These are phyloP conservation scores for Diaporthe capsici DNA, from an alignment of 2,329 filamentous ascomycete species.

Conservation along the genomic window DNA sequence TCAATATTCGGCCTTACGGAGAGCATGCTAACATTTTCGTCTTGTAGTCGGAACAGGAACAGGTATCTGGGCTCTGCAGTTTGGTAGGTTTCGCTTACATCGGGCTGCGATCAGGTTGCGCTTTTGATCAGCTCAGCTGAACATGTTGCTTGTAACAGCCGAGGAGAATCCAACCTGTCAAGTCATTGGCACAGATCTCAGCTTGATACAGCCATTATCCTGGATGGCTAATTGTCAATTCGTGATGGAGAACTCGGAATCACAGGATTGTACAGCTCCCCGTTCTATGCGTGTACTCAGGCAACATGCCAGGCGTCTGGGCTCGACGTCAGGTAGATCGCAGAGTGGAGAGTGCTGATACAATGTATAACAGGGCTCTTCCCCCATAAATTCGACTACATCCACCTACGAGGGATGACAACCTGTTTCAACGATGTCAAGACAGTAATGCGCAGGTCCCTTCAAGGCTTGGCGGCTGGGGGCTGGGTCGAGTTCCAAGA, in stretches of 20 bases:
- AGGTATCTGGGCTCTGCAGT: constrained; percentile 26
- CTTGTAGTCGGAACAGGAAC: constrained; percentile 13
- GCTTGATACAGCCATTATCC: constrained; percentile 22
- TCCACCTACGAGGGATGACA: constrained; percentile 17
- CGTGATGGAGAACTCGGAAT: constrained; percentile 14
- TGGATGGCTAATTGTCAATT: constrained; percentile 28
- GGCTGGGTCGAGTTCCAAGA: constrained; percentile 22
- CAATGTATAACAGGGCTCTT: neutral
- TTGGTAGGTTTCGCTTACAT: neutral
- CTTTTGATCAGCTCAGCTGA: neutral
- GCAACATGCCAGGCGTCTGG: neutral
- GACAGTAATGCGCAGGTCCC: neutral
- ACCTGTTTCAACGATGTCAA: constrained; percentile 22
- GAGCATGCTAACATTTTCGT: neutral
- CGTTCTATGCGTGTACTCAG: neutral
- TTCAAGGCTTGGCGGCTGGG: neutral
- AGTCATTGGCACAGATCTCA: constrained; percentile 26
- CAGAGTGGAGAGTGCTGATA: neutral
- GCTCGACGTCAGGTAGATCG: neutral
- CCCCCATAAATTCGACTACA: constrained; percentile 12
- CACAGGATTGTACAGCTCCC: neutral
- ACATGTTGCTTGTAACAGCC: neutral
- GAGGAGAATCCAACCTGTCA: constrained; percentile 27
- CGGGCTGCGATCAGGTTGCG: neutral
- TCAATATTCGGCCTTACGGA: neutral